Base-by-base conservation (phyloP, 176 grass and related monocot genomes). In the Ampelocalamus luodianensis region DNA sequence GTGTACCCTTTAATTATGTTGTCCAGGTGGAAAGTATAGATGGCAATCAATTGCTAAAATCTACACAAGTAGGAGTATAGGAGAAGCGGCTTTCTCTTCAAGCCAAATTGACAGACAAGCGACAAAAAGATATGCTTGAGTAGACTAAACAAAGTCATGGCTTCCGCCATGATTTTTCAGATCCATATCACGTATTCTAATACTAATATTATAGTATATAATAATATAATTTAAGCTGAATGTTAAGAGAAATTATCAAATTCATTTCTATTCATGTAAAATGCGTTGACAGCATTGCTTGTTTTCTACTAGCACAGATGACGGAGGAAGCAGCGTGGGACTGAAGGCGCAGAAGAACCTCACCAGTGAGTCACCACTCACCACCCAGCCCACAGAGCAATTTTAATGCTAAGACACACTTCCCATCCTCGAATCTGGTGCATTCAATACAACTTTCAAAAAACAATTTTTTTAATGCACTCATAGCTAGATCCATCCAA, bases 371-470 rank as follows among this genome's bases (percentile, higher is more conserved):
- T 13, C 61, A 64, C 26, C 58, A 14, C 39, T 13, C 61, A 64
- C 26, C 58, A 14, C 39, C 67, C 3, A 55, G 49, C 43, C 42
- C 67, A 74, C 38, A 44, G 5, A 64, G 18, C 59, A 39, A 83
- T 61, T 61, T 82, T 50, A 83, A 79, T 87, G 79, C 60, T 20
- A 39, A 16, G 6, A 26, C 88, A 26, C 74, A 6, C 73, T 74
- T 18, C 34, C 74, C 75, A 76, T 80, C 85, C 50, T 91, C 49
- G 80, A 91, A 87, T 84, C 76, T 80, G 85, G 27, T 76, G 75
- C 89, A 84, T 87, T 87, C 42, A 79, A 79, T 87, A 87, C 74
- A 15, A 0, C 39, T 50, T 79, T 29, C 68, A 76, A 70, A 68
- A 22, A n/a, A 79, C 56, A 14, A 73, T 23, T 64, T 23, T 64